These are phyloP conservation scores for Cerioporus squamosus DNA, from an alignment of 1,284 basidiomycete species.

Conservation along the genomic window DNA sequence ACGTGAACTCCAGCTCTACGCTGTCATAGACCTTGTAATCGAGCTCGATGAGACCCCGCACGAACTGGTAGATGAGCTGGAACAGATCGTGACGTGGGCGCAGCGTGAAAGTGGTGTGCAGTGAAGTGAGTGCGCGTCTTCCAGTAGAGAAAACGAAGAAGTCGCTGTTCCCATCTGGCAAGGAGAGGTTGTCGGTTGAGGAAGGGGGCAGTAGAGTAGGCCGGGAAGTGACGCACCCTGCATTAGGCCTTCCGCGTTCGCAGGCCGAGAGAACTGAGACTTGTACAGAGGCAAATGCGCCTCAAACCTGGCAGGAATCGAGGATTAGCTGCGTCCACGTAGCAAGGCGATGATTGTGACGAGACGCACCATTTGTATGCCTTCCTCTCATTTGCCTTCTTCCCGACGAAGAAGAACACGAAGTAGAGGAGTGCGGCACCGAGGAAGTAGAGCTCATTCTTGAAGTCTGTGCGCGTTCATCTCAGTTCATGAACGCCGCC, in stretches of 20 bases:
- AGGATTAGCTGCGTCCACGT: constrained; percentile 5
- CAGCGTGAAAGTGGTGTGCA: constrained; percentile 81
- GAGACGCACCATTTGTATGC: constrained; percentile 58
- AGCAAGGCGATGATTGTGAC: constrained; percentile 19
- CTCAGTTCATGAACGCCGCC: background rate
- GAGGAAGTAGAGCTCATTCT: constrained; percentile 65
- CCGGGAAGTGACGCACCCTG: constrained; percentile 28
- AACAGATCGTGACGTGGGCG: constrained; percentile 84
- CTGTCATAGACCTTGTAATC: constrained; percentile 71
- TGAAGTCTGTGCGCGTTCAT: constrained; percentile 53
- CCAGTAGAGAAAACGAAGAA: constrained; percentile 88
- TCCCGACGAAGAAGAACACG: constrained; percentile 57
- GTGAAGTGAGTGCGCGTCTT: constrained; percentile 71
- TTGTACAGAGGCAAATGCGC: constrained; percentile 59
- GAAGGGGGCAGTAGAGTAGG: background rate
- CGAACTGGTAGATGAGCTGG: constrained; percentile 64
- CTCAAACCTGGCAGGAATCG: constrained; percentile 49
- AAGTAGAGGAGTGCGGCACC: constrained; percentile 58
- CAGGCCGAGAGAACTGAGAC: constrained; percentile 71
- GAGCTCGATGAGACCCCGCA: constrained; percentile 72
- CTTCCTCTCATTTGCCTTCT: constrained; percentile 53
- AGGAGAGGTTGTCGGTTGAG: constrained; percentile 29
- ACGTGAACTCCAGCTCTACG: constrained; percentile 77
- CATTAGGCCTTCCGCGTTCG: constrained; percentile 43
- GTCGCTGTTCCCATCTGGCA: constrained; percentile 73